Percentiles rank a stretch among this genome's conserved stretches.
Conservation (phyloP, 2,329 filamentous ascomycete species). For the Basipetospora chlamydospora region DNA sequence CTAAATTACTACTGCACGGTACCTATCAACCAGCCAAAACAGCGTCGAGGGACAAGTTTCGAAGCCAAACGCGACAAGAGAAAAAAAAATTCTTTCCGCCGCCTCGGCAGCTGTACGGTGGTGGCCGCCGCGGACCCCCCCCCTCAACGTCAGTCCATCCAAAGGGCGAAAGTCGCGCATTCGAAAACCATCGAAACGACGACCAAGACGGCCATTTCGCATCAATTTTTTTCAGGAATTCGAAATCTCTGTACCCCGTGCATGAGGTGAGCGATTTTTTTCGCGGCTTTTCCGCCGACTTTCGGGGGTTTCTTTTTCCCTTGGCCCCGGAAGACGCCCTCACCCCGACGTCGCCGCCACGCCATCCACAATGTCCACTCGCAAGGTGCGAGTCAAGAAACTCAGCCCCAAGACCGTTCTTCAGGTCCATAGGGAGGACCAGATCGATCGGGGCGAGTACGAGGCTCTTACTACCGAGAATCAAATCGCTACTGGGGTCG, state of each 20-base stretch:
- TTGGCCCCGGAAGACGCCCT: slow-evolving; percentile 20
- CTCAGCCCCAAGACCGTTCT: slow-evolving; percentile 82
- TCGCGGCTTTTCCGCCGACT: slow-evolving; percentile 42
- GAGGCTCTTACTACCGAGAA: slow-evolving; percentile 70
- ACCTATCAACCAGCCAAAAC: neutral
- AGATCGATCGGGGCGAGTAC: slow-evolving; percentile 77
- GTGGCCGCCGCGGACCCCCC: too few species aligned
- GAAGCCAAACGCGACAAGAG: slow-evolving; percentile 1
- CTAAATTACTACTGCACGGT: neutral
- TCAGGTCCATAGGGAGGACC: slow-evolving; percentile 74
- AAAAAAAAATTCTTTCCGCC: slow-evolving; percentile 7
- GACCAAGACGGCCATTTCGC: slow-evolving; percentile 21
- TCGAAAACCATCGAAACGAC: slow-evolving; percentile 7
- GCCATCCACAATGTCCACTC: slow-evolving; percentile 40
- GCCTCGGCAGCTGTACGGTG: slow-evolving; percentile 5
- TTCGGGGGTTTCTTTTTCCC: slow-evolving; percentile 13
- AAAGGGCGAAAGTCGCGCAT: too few species aligned
- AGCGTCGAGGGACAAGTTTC: neutral
- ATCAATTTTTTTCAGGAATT: slow-evolving; percentile 35
- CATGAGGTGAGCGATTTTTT: slow-evolving; percentile 52
- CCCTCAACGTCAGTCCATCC: slow-evolving; percentile 1
- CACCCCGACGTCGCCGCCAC: slow-evolving; percentile 4
- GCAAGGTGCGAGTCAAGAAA: slow-evolving; percentile 75
- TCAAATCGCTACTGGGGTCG: slow-evolving; percentile 90
- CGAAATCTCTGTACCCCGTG: slow-evolving; percentile 38